phyloP scores from a whole-genome alignment of 192 early-diverging fungal genomes.

The Helicostylum pulchrum region DNA sequence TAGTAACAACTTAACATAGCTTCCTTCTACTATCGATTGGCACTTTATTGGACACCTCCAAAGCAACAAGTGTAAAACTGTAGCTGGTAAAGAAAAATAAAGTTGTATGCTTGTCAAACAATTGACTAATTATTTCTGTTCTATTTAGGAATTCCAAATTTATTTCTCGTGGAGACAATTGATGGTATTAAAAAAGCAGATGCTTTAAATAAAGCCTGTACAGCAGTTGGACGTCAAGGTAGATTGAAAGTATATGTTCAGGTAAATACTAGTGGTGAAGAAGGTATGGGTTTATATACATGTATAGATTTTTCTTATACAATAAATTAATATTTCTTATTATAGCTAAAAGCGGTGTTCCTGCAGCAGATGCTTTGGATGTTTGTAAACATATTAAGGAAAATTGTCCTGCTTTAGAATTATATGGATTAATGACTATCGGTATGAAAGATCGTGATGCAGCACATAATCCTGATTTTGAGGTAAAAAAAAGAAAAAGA shows the following conservation, averaged over 20 bases:
- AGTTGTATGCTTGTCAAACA: background rate
- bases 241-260: slow-evolving; percentile 86
- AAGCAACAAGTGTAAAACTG: slow-evolving; percentile 92
- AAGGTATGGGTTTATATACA: slow-evolving; percentile 48
- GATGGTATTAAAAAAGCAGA: slow-evolving; percentile 82
- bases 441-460: slow-evolving; percentile 65
- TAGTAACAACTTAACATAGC: slow-evolving; percentile 28
- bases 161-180: slow-evolving; percentile 92
- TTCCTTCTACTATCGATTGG: slow-evolving; percentile 91
- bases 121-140: background rate
- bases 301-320: background rate
- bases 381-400: slow-evolving; percentile 65
- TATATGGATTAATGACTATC: slow-evolving; percentile 95
- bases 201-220: slow-evolving; percentile 76
- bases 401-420: slow-evolving; percentile 62
- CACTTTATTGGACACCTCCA: slow-evolving; percentile 97
- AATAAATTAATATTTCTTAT: background rate
- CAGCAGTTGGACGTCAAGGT: slow-evolving; percentile 33
- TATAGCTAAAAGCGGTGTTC: slow-evolving; percentile 78
- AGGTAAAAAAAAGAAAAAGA: slow-evolving; percentile 36
- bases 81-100: slow-evolving; percentile 50
- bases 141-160: slow-evolving; percentile 67
- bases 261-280: slow-evolving; percentile 93
- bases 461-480: slow-evolving; percentile 72
- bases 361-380: slow-evolving; percentile 42